These are phyloP conservation scores for Lentinus tigrinus DNA, from an alignment of 768 basidiomycete species.

Conservation along the genomic window DNA sequence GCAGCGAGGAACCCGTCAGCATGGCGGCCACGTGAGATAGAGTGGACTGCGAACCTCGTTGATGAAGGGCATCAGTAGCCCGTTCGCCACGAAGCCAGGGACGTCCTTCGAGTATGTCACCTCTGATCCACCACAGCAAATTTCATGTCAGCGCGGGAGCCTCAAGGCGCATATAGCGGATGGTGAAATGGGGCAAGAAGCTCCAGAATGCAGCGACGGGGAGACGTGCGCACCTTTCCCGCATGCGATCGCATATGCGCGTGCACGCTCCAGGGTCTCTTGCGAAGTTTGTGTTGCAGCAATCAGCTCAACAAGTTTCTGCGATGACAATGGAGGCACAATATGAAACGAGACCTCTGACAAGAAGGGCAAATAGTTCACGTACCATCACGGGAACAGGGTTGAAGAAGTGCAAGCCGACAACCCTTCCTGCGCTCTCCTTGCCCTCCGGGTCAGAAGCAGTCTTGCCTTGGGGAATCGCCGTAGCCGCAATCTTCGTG, in stretches of 20 bases:
- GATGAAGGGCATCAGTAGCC: slow-evolving; percentile 94
- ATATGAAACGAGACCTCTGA: background rate
- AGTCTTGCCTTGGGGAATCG: slow-evolving; percentile 55
- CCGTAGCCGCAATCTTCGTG: slow-evolving; percentile 87
- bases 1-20: background rate
- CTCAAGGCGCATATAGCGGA: background rate
- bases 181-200: background rate
- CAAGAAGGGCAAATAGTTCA: background rate
- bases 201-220: background rate
- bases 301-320: slow-evolving; percentile 94
- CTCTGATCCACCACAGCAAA: slow-evolving; percentile 45
- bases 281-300: slow-evolving; percentile 87
- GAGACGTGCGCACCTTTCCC: slow-evolving; percentile 68
- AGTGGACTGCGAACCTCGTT: slow-evolving; percentile 65
- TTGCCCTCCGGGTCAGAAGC: slow-evolving; percentile 65
- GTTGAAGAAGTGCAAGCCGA: slow-evolving; percentile 94
- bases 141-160: background rate
- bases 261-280: slow-evolving; percentile 72
- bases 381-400: slow-evolving; percentile 94
- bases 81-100: slow-evolving; percentile 94
- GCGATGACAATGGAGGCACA: background rate
- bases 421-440: slow-evolving; percentile 68
- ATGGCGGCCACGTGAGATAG: background rate
- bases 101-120: slow-evolving; percentile 90
- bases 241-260: slow-evolving; percentile 81